Evolutionary conservation across 177 flowering plant species (phyloP), one percentile per base, ranked within the genome.

Genomic region (Vitis hybrid): DNA sequence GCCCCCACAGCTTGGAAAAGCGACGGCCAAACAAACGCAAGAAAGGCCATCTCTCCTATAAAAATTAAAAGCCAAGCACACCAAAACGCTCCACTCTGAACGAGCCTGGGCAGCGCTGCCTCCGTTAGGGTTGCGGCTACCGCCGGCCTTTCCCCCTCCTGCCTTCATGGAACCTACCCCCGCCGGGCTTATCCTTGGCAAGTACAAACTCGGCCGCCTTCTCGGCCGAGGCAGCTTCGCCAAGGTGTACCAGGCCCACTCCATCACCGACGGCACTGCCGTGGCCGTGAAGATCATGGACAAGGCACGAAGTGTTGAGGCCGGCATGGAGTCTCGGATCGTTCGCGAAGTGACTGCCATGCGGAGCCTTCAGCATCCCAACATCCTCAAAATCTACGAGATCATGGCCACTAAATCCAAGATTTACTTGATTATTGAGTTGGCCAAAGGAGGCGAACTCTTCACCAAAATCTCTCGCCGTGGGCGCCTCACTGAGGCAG

Each of bases 211-310:
- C 2, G 88, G 90, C 32, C 78, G 79, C 5, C 64, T 88, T 11
- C 75, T 91, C 1, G 97, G 97, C 66, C 83, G 83, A 0, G 93
- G 91, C 17, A 86, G 86, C 79, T 88, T 87, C 66, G 91, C 91
- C 5, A 88, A 90, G 67, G 93, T 91, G 32, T 84, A 87, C 72
- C 64, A 30, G 2, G 96, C 86, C 3, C 75, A 64, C 0, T 77
- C 82, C 7, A 11, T 89, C n/a, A 32, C 18, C 5, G 82, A 85
- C 66, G 64, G 56, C 62, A 12, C 71, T 6, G 11, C 60, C 11
- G 90, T 90, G 3, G 94, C 97, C 3, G 67, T 90, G 56, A 90
- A 90, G 35, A 78, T 88, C 61, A 90, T 90, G 46, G 86, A 87
- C 74, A 91, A 89, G 67, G 35, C 77, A 2, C 64, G 59, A 8